phyloP scores from a whole-genome alignment of 768 basidiomycete species.

The Sutorius australiensis region DNA sequence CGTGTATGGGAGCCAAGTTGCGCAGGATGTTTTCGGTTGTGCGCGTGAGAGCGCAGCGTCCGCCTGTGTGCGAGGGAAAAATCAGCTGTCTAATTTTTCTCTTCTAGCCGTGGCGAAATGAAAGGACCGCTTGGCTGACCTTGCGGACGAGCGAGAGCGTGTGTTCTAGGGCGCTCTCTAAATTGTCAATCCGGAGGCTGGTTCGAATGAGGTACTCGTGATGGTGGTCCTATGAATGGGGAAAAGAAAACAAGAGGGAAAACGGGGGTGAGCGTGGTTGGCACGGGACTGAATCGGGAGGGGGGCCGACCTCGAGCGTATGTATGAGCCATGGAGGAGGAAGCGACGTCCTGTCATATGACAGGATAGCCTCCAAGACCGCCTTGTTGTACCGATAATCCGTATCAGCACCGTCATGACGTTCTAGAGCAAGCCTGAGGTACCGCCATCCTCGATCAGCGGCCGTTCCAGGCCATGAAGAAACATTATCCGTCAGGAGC shows the following conservation, averaged over 20 bases:
- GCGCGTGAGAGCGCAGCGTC: constrained; percentile 51
- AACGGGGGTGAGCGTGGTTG: not conserved
- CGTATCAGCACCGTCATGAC: constrained; percentile 68
- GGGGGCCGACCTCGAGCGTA: constrained; percentile 57
- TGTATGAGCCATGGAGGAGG: constrained; percentile 85
- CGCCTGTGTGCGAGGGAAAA: constrained; percentile 36
- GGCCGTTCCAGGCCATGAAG: constrained; percentile 79
- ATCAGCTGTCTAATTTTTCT: not conserved
- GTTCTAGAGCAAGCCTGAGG: constrained; percentile 72
- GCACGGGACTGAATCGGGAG: not conserved
- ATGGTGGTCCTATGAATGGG: constrained; percentile 49
- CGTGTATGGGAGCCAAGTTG: constrained; percentile 80
- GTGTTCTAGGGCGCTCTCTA: constrained; percentile 74
- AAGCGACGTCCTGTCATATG: constrained; percentile 51
- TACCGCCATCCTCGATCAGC: constrained; percentile 86
- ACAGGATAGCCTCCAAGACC: constrained; percentile 72
- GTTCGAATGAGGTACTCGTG: constrained; percentile 81
- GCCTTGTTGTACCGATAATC: constrained; percentile 76
- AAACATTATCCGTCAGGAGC: constrained; percentile 76
- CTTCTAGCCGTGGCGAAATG: not conserved
- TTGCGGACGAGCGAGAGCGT: constrained; percentile 67
- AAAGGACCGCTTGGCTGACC: constrained; percentile 40
- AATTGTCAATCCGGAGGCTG: constrained; percentile 72
- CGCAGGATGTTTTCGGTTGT: constrained; percentile 49
- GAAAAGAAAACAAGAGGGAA: not conserved